phyloP scores from a whole-genome alignment of 129 eudicot genomes.

The Flaveria robusta region DNA sequence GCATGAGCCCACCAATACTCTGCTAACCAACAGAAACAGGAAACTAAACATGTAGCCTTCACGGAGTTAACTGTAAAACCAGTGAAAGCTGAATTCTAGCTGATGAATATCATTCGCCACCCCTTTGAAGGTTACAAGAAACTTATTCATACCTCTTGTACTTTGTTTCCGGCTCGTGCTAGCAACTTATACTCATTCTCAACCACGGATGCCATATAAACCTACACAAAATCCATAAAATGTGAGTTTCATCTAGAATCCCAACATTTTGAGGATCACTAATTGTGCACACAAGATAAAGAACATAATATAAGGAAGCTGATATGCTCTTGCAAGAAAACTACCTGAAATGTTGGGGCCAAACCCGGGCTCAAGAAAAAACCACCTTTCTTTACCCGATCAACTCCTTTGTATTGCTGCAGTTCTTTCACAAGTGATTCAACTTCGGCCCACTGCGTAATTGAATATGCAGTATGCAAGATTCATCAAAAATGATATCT shows the following conservation, averaged over 20 bases:
- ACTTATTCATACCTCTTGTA: constrained; percentile 71
- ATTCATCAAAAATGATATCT: constrained; percentile 9
- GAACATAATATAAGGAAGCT: not conserved
- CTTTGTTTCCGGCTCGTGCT: constrained; percentile 90
- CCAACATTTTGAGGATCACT: not conserved
- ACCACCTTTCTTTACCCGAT: constrained; percentile 75
- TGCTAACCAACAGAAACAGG: too few relatives aligned
- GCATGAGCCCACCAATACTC: not conserved
- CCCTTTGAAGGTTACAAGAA: not conserved
- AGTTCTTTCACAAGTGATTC: constrained; percentile 80
- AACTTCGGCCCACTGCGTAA: constrained; percentile 77
- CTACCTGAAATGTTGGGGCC: constrained; percentile 97
- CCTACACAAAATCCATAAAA: constrained; percentile 46
- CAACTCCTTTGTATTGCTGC: constrained; percentile 59
- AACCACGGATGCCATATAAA: constrained; percentile 87
- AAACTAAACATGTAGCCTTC: not conserved
- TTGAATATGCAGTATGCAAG: not conserved
- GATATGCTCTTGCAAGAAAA: constrained; percentile 11
- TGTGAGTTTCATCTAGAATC: not conserved
- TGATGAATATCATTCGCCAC: too few relatives aligned
- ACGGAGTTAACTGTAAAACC: not conserved
- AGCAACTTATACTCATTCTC: constrained; percentile 88
- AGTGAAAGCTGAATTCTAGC: too few relatives aligned
- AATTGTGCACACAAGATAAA: not conserved
- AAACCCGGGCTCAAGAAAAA: constrained; percentile 86